Percentiles rank a stretch among this genome's conserved stretches.
Evolutionary conservation across 768 basidiomycete genomes (phyloP).

Genomic region (Calocybe indica): DNA sequence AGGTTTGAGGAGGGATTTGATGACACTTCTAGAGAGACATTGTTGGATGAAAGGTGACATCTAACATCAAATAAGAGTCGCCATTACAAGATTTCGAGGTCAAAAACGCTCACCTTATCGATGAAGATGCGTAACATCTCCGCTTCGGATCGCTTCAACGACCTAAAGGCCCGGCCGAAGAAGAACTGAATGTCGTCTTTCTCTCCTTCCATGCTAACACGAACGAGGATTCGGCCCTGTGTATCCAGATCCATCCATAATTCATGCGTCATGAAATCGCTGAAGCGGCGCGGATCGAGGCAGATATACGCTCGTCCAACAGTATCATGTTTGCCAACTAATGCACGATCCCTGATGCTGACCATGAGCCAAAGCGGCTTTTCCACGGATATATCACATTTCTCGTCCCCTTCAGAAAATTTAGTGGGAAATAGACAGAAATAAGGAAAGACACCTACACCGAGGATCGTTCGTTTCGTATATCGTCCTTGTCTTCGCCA

Average conservation of each 20-base stretch:
- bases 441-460: constrained; percentile 48
- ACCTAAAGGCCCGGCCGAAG: constrained; percentile 94
- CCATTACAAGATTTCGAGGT: constrained; percentile 1
- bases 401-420: constrained; percentile 78
- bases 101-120: constrained; percentile 68
- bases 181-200: constrained; percentile 97
- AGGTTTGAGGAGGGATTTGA: constrained; percentile 74
- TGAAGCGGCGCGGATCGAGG: constrained; percentile 82
- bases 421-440: constrained; percentile 4
- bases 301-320: constrained; percentile 90
- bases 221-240: constrained; percentile 75
- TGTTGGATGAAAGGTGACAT: constrained; percentile 93
- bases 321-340: constrained; percentile 90
- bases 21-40: constrained; percentile 67
- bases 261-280: constrained; percentile 87
- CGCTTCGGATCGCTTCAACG: constrained; percentile 84
- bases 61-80: constrained; percentile 31
- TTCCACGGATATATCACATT: constrained; percentile 90
- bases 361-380: constrained; percentile 97
- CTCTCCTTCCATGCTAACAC: constrained; percentile 98
- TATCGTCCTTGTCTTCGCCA: constrained; percentile 94
- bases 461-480: constrained; percentile 88
- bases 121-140: constrained; percentile 97
- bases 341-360: constrained; percentile 84
- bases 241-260: constrained; percentile 89